Evolutionary conservation across 768 basidiomycete genomes (phyloP).

Genomic region (Podaxis sp.): DNA sequence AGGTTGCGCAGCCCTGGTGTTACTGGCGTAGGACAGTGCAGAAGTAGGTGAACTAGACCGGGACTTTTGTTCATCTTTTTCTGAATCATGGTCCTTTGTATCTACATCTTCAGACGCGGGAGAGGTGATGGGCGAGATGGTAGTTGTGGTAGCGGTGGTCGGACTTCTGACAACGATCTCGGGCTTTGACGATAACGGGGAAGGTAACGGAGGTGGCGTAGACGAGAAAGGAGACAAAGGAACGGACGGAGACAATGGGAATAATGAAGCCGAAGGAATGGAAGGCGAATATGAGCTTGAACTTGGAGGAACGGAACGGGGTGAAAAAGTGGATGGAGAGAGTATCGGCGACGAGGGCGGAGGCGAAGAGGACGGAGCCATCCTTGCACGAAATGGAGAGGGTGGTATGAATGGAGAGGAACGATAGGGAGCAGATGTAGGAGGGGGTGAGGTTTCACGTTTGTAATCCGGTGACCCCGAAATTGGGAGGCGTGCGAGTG

Average conservation of each 20-base stretch:
- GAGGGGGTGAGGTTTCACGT: constrained; percentile 9
- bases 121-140: neutral
- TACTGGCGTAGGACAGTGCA: constrained; percentile 6
- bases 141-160: constrained; percentile 4
- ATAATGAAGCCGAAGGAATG: neutral
- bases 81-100: neutral
- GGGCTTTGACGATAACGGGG: neutral
- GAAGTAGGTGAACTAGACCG: neutral
- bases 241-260: neutral
- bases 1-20: neutral
- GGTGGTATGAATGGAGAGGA: neutral
- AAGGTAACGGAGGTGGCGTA: neutral
- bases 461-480: constrained; percentile 9
- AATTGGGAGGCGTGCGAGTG: constrained; percentile 3
- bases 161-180: constrained; percentile 1
- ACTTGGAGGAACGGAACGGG: neutral
- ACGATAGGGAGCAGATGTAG: neutral
- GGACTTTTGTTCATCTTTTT: neutral
- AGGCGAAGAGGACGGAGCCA: neutral
- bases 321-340: neutral
- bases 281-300: neutral
- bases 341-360: neutral
- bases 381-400: neutral
- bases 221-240: neutral
- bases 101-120: neutral